Conservation (phyloP, 805 yeast genomes). For the Ogataea glucozyma region DNA sequence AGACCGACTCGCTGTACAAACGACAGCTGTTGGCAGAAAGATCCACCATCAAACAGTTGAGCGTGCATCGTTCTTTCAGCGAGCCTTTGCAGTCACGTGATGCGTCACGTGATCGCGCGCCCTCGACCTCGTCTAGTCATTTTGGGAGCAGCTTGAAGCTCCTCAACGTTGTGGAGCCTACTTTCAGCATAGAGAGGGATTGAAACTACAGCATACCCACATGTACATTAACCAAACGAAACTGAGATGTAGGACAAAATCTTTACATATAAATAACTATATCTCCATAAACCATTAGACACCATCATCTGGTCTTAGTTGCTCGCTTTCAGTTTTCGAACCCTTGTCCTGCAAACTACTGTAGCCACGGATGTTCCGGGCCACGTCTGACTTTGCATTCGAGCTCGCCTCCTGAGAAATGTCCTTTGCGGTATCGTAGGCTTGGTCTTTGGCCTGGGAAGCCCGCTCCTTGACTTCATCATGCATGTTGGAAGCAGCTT, state of each 20-base stretch:
- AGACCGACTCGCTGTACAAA: conserved; percentile 25
- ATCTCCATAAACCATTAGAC: conserved; percentile 22
- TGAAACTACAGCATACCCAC: background rate
- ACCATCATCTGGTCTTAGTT: conserved; percentile 50
- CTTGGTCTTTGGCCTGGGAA: conserved; percentile 9
- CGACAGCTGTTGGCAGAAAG: conserved; percentile 29
- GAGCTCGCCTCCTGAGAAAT: background rate
- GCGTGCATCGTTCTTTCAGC: conserved; percentile 17
- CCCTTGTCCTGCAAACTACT: conserved; percentile 46
- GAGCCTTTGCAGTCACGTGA: conserved; percentile 10
- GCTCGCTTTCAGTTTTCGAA: conserved; percentile 42
- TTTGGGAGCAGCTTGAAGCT: conserved; percentile 74
- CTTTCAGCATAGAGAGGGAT: conserved; percentile 20
- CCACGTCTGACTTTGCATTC: conserved; percentile 3
- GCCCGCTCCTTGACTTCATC: conserved; percentile 17
- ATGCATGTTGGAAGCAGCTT: conserved; percentile 13
- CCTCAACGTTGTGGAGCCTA: conserved; percentile 26
- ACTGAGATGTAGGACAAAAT: background rate
- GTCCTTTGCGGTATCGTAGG: background rate
- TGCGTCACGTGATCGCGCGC: conserved; percentile 45
- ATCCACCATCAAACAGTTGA: conserved; percentile 25
- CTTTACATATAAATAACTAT: background rate
- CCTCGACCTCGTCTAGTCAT: conserved; percentile 72
- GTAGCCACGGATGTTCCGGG: conserved; percentile 34
- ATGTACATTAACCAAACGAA: background rate